phyloP scores from a whole-genome alignment of 345 rosid genomes.

The Sapria himalayana region DNA sequence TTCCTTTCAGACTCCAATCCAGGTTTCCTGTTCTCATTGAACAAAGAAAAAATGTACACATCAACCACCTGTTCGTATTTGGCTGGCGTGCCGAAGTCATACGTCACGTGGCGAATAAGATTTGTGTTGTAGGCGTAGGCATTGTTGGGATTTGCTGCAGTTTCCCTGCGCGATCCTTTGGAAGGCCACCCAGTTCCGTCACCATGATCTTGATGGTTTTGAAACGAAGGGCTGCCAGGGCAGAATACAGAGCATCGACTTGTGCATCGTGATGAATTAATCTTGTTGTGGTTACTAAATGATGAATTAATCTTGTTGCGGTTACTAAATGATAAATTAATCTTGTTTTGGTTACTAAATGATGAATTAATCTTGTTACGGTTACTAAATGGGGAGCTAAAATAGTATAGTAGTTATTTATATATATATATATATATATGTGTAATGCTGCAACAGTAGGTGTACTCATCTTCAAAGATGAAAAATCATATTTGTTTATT shows the following conservation, averaged over 20 bases:
- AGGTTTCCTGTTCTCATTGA: constrained; percentile 65
- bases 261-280: too few relatives aligned
- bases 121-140: constrained; percentile 58
- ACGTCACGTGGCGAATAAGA: constrained; percentile 49
- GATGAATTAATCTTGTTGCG: too few relatives aligned
- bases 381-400: too few relatives aligned
- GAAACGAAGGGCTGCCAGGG: constrained; percentile 48
- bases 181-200: constrained; percentile 92
- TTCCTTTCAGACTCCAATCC: constrained; percentile 80
- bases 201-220: constrained; percentile 78
- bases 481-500: too few relatives aligned
- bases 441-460: too few relatives aligned
- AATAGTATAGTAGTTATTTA: too few relatives aligned
- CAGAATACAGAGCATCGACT: constrained; percentile 66
- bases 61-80: constrained; percentile 50
- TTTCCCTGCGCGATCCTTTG: constrained; percentile 65
- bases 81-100: constrained; percentile 68
- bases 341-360: too few relatives aligned
- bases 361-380: too few relatives aligned
- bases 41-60: constrained; percentile 66
- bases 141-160: constrained; percentile 74
- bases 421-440: too few relatives aligned
- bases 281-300: too few relatives aligned
- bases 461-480: too few relatives aligned
- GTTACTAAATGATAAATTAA: too few relatives aligned